phyloP scores from a whole-genome alignment of 2,329 filamentous ascomycete species.

The Ophidiomyces ophidiicola region DNA sequence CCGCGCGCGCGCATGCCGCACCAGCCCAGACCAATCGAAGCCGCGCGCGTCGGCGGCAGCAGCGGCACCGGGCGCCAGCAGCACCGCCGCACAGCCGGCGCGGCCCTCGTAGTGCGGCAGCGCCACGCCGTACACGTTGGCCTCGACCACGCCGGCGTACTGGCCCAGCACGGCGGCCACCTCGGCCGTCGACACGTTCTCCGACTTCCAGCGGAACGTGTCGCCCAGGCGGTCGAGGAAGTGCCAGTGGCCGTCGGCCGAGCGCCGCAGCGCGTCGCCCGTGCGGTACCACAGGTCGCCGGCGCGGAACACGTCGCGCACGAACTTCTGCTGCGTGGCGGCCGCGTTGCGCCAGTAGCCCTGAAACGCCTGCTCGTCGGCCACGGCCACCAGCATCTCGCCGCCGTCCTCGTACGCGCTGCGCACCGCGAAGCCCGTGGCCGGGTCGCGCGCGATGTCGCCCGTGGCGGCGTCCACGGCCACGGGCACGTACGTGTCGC shows the following conservation, averaged over 20 bases:
- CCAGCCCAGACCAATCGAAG: slow-evolving; percentile 50
- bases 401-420: slow-evolving; percentile 55
- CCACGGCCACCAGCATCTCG: slow-evolving; percentile 59
- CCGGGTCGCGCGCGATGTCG: slow-evolving; percentile 52
- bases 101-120: slow-evolving; percentile 56
- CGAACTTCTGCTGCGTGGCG: slow-evolving; percentile 55
- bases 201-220: slow-evolving; percentile 63
- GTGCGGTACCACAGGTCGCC: slow-evolving; percentile 58
- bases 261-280: slow-evolving; percentile 53
- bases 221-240: slow-evolving; percentile 61
- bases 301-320: slow-evolving; percentile 51
- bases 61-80: slow-evolving; percentile 47
- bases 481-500: slow-evolving; percentile 52
- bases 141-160: slow-evolving; percentile 49
- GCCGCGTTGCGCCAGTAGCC: slow-evolving; percentile 59
- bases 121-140: slow-evolving; percentile 57
- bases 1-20: slow-evolving; percentile 46
- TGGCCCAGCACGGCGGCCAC: slow-evolving; percentile 52
- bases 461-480: slow-evolving; percentile 56
- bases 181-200: slow-evolving; percentile 56
- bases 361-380: slow-evolving; percentile 47
- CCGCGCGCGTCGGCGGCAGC: slow-evolving; percentile 34
- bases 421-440: slow-evolving; percentile 55
- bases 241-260: slow-evolving; percentile 53
- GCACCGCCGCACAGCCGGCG: slow-evolving; percentile 49